phyloP scores from a whole-genome alignment of 108 stramenopile genomes.

The Halocafeteria seosinensis region DNA sequence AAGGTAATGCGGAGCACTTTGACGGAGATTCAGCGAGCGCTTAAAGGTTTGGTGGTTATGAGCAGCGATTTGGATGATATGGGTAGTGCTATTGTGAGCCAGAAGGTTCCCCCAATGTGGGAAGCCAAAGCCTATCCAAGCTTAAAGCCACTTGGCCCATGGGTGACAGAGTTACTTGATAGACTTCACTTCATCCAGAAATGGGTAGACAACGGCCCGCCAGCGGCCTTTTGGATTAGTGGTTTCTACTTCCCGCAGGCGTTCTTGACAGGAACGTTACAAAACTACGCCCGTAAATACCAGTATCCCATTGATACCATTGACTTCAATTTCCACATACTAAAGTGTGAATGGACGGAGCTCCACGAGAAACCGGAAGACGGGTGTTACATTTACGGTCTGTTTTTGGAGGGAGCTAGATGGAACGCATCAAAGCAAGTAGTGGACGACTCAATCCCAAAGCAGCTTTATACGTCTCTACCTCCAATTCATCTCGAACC shows the following conservation, averaged over 20 bases:
- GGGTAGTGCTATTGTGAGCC: slow-evolving; percentile 31
- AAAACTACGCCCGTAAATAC: slow-evolving; percentile 42
- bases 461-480: slow-evolving; percentile 42
- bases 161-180: slow-evolving; percentile 36
- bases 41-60: slow-evolving; percentile 44
- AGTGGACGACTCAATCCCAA: slow-evolving; percentile 39
- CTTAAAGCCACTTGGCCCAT: slow-evolving; percentile 38
- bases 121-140: slow-evolving; percentile 34
- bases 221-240: slow-evolving; percentile 41
- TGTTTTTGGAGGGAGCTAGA: slow-evolving; percentile 46
- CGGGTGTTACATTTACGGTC: slow-evolving; percentile 39
- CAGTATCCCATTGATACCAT: slow-evolving; percentile 40
- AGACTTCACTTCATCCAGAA: slow-evolving; percentile 30
- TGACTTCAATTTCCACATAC: slow-evolving; percentile 22
- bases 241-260: slow-evolving; percentile 53
- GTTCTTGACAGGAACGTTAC: slow-evolving; percentile 47
- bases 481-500: slow-evolving; percentile 40
- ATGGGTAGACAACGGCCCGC: slow-evolving; percentile 41
- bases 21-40: slow-evolving; percentile 31
- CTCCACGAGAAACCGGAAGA: slow-evolving; percentile 25
- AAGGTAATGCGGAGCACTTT: slow-evolving; percentile 24
- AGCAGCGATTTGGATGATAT: slow-evolving; percentile 40
- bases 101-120: slow-evolving; percentile 37
- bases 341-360: slow-evolving; percentile 13
- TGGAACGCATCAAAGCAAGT: slow-evolving; percentile 26